A percentile compares a stretch with the other conserved stretches of the same genome.
Evolutionary conservation across 2,329 filamentous ascomycete species (phyloP).

Genomic region (Fusarium drepaniforme): DNA sequence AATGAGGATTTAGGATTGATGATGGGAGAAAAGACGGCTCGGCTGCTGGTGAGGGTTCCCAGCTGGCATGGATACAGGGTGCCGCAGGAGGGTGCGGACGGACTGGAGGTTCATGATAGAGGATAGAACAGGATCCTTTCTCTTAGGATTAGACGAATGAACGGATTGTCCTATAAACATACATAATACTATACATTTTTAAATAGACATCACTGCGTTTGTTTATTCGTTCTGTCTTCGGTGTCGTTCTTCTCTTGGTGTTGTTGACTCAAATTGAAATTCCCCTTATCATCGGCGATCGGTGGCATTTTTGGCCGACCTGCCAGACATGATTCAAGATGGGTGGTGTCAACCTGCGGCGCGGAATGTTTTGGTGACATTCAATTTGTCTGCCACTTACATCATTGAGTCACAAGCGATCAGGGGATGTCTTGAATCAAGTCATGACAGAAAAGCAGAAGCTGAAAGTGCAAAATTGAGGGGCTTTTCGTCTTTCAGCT

Average conservation of each 20-base stretch:
- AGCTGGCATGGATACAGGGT: conserved; percentile 39
- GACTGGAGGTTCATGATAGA: conserved; percentile 35
- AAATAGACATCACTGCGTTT: background rate
- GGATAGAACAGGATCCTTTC: conserved; percentile 42
- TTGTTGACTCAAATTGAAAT: background rate
- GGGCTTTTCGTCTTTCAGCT: background rate
- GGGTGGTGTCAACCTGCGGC: background rate
- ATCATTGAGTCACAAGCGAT: conserved; percentile 21
- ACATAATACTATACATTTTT: conserved; percentile 37
- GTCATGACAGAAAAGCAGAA: background rate
- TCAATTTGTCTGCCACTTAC: conserved; percentile 22
- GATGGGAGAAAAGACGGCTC: conserved; percentile 29
- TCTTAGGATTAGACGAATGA: conserved; percentile 45
- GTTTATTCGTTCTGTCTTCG: background rate
- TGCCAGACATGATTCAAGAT: background rate
- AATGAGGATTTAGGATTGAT: conserved; percentile 44
- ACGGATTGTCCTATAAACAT: conserved; percentile 39
- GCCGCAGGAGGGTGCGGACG: conserved; percentile 22
- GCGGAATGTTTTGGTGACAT: conserved; percentile 25
- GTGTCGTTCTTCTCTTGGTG: background rate
- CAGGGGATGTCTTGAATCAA: background rate
- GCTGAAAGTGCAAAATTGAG: background rate
- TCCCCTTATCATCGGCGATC: background rate
- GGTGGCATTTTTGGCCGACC: conserved; percentile 5
- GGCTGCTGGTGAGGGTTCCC: conserved; percentile 37